A percentile compares a stretch with the other conserved stretches of the same genome.
These are phyloP conservation scores for Penicillium italicum DNA, from an alignment of 2,329 filamentous ascomycete species.

Conservation along the genomic window DNA sequence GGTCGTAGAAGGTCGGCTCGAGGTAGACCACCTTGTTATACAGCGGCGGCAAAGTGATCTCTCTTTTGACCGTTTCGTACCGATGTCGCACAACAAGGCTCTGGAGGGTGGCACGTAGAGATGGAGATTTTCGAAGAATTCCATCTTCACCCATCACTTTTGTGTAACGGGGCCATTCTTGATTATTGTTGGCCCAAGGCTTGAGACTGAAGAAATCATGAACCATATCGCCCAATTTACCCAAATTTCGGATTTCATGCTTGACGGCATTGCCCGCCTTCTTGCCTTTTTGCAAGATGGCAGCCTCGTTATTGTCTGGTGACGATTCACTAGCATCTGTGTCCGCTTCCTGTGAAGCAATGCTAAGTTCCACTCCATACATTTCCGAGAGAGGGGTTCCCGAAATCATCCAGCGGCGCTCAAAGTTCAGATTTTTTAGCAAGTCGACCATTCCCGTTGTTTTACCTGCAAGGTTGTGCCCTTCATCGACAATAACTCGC, in stretches of 20 bases:
- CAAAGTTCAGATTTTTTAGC: constrained; percentile 54
- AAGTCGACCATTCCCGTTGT: constrained; percentile 54
- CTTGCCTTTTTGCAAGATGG: constrained; percentile 33
- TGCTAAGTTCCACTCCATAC: constrained; percentile 67
- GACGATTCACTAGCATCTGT: constrained; percentile 33
- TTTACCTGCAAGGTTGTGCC: constrained; percentile 74
- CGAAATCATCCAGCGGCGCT: constrained; percentile 82
- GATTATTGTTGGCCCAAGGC: constrained; percentile 71
- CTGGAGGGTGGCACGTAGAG: constrained; percentile 66
- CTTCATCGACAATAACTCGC: constrained; percentile 87
- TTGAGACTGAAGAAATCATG: constrained; percentile 69
- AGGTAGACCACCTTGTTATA: constrained; percentile 68
- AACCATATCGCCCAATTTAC: constrained; percentile 64
- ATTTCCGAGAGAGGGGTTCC: constrained; percentile 84
- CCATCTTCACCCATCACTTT: constrained; percentile 59
- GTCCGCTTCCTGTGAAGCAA: constrained; percentile 43
- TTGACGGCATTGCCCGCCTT: constrained; percentile 42
- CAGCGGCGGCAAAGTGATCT: constrained; percentile 66
- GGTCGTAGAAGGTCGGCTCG: constrained; percentile 80
- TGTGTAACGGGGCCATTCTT: constrained; percentile 71
- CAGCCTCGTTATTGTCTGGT: constrained; percentile 18
- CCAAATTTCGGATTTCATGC: constrained; percentile 61
- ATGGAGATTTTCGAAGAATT: constrained; percentile 40
- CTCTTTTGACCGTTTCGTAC: constrained; percentile 62
- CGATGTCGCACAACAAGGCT: constrained; percentile 77